Evolutionary conservation across 2,329 filamentous ascomycete genomes (phyloP).

Genomic region (Trichoderma sp.): DNA sequence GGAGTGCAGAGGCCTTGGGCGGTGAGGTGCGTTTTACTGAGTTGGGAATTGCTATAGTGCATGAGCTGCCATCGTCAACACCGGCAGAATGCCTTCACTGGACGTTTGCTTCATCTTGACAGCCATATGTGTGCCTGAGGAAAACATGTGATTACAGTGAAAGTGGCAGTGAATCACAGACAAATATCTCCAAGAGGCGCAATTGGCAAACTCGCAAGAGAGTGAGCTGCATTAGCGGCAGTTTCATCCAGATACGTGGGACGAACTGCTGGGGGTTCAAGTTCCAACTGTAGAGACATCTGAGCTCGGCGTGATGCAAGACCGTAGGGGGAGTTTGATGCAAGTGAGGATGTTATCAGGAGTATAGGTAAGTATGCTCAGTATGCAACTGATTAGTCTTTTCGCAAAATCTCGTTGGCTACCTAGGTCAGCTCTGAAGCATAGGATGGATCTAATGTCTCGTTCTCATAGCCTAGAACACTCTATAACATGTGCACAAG

Average conservation of each 20-base stretch:
- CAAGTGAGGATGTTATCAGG: not conserved
- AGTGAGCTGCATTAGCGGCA: not conserved
- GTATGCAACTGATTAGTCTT: not conserved
- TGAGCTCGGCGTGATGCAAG: not conserved
- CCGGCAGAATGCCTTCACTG: not conserved
- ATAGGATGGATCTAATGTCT: not conserved
- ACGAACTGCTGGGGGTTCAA: not conserved
- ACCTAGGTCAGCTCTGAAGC: not conserved
- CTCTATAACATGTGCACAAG: not conserved
- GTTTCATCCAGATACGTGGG: not conserved
- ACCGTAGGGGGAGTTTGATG: not conserved
- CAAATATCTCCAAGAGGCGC: not conserved
- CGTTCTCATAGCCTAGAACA: not conserved
- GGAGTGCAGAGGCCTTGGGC: not conserved
- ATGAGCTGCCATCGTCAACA: not conserved
- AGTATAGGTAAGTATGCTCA: not conserved
- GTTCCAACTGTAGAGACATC: not conserved
- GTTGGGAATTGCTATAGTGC: not conserved
- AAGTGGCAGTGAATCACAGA: not conserved
- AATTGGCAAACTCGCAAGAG: not conserved
- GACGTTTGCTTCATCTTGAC: not conserved
- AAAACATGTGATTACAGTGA: rapidly evolving
- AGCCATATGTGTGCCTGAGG: not conserved
- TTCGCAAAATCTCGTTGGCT: not conserved
- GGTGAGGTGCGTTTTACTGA: not conserved